Base-by-base conservation (phyloP, 2,329 filamentous ascomycete genomes). In the Colletotrichum sansevieriae region DNA sequence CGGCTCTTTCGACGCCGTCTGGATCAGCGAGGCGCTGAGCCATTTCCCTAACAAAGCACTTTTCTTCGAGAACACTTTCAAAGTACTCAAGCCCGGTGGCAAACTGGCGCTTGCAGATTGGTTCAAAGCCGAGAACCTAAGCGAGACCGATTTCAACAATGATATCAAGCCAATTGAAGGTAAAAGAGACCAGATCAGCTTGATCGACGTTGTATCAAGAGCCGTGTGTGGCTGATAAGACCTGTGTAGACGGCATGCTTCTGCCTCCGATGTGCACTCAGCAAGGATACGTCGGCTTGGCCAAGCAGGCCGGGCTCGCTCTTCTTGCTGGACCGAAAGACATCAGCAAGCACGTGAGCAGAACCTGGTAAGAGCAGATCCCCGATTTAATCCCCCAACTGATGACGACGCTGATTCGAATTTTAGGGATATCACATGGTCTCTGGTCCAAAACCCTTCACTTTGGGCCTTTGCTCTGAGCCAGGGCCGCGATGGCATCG, bases 21-120 rank as follows among this genome's bases (percentile, higher is more conserved):
- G 87, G 87, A 88, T 90, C 74, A 87, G 85, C 56, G 87, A 90
- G 75, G 87, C 87, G 2, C 81, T 90, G 67, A 88, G 85, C 71
- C 87, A 90, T 75, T 83, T 90, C 65, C 86, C 87, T 0, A 82
- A 89, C 73, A 90, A 90, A 75, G 78, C 81, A 2, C 76, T 88
- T 2, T 90, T 90, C 77, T 89, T 89, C 74, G 75, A 77, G 29
- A 89, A 88, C 69, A 83, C 84, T 1, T 78, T 78, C 35, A 78
- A 76, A 54, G 77, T 89, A 39, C 77, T 90, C 57, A 83, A 79
- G 43, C 65, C 77, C 0, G 83, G 84, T 0, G 85, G 85, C 1
- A 85, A 83, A 75, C 75, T 90, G 51, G 85, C 87, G 4, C 77
- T 90, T 61, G 86, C 87, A 25, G 88, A 90, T 75, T 90, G 87